These are phyloP conservation scores for Cercospora sp. DNA, from an alignment of 2,329 filamentous ascomycete genomes.

Conservation along the genomic window DNA sequence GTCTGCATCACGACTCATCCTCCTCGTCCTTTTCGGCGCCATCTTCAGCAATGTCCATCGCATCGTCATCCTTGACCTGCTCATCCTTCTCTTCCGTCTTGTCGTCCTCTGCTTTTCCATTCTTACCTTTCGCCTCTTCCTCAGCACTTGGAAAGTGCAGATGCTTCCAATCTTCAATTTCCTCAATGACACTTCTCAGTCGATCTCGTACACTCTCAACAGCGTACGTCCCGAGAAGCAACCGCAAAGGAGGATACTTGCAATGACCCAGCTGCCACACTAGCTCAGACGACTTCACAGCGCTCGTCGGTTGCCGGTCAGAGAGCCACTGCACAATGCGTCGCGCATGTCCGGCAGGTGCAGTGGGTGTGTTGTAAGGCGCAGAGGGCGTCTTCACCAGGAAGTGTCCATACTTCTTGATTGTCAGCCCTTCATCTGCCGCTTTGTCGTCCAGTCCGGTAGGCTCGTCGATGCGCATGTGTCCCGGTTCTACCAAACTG, in stretches of 20 bases:
- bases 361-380: constrained; percentile 73
- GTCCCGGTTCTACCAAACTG: constrained; percentile 86
- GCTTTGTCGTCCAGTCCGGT: constrained; percentile 38
- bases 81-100: constrained; percentile 27
- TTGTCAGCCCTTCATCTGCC: constrained; percentile 31
- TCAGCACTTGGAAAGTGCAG: constrained; percentile 39
- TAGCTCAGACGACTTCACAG: constrained; percentile 87
- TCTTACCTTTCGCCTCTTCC: constrained; percentile 30
- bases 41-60: constrained; percentile 6
- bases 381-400: constrained; percentile 82
- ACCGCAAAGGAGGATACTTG: constrained; percentile 81
- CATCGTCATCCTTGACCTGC: constrained; percentile 30
- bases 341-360: constrained; percentile 83
- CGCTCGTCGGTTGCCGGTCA: constrained; percentile 87
- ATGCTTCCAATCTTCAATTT: constrained; percentile 53
- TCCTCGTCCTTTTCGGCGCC: background rate
- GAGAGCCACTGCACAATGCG: constrained; percentile 93
- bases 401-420: constrained; percentile 89
- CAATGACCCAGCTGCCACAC: constrained; percentile 94
- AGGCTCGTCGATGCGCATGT: constrained; percentile 82
- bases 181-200: constrained; percentile 86
- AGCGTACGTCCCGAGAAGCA: constrained; percentile 89
- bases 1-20: background rate
- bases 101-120: constrained; percentile 22
- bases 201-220: constrained; percentile 94